These are phyloP conservation scores for Babjeviella inositovora DNA, from an alignment of 805 yeast genomes.

Conservation along the genomic window DNA sequence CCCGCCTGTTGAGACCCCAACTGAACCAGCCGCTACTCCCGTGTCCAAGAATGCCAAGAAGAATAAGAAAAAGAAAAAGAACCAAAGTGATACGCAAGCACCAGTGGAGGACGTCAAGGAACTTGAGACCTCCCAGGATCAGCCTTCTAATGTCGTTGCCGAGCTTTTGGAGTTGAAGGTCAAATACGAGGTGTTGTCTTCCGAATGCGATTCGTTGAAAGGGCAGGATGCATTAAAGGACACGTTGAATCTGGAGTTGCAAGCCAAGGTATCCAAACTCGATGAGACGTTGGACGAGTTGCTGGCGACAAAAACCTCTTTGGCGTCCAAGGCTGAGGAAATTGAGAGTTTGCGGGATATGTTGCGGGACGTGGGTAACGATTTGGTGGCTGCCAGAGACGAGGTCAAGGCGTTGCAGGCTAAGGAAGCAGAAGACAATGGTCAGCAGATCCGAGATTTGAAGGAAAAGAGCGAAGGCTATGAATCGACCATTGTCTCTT, in stretches of 20 bases:
- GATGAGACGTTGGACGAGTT: conserved; percentile 5
- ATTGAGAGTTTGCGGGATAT: conserved; percentile 59
- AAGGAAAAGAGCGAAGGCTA: conserved; percentile 1
- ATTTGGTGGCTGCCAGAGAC: conserved; percentile 57
- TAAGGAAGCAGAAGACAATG: conserved; percentile 1
- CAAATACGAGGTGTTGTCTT: too few species aligned
- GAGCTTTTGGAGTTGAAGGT: too few species aligned
- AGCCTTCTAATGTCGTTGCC: too few species aligned
- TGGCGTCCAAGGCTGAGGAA: conserved; percentile 38
- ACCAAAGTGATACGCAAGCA: too few species aligned
- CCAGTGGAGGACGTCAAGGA: too few species aligned
- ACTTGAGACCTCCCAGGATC: too few species aligned
- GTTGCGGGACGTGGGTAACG: conserved; percentile 65
- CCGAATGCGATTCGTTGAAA: too few species aligned
- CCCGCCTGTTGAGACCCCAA: too few species aligned
- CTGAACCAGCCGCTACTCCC: too few species aligned
- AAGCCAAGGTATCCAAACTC: conserved; percentile 8
- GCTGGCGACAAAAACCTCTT: conserved; percentile 1
- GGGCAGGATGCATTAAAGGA: conserved; percentile 8
- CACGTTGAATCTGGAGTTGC: conserved; percentile 7
- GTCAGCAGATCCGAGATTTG: not conserved
- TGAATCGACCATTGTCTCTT: too few species aligned
- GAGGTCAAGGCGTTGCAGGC: conserved; percentile 22
- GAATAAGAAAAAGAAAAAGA: too few species aligned
- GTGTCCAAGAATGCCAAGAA: too few species aligned